phyloP scores from a whole-genome alignment of 2,329 filamentous ascomycete genomes.

The Sarocladium brachiariae region DNA sequence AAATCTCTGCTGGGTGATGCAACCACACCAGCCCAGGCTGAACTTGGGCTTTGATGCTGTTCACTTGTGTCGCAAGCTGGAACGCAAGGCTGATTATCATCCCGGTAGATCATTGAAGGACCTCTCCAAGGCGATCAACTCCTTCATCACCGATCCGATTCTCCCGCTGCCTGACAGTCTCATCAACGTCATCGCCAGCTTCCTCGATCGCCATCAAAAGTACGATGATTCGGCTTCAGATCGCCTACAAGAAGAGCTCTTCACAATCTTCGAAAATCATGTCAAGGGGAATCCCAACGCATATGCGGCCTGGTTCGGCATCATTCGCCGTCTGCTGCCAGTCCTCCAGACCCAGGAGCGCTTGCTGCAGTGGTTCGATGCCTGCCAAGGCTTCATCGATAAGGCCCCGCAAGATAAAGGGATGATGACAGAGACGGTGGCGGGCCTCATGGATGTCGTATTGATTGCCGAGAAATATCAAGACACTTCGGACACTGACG shows the following conservation, averaged over 20 bases:
- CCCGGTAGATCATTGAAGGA: slow-evolving; percentile 50
- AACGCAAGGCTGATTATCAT: slow-evolving; percentile 15
- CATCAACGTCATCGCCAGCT: slow-evolving; percentile 53
- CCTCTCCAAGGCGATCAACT: slow-evolving; percentile 49
- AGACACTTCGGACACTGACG: slow-evolving; percentile 31
- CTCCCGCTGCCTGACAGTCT: slow-evolving; percentile 63
- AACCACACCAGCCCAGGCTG: no score
- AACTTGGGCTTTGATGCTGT: no score
- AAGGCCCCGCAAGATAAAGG: slow-evolving; percentile 51
- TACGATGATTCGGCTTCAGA: slow-evolving; percentile 64
- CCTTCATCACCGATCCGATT: slow-evolving; percentile 39
- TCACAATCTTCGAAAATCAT: slow-evolving; percentile 57
- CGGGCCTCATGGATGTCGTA: slow-evolving; percentile 58
- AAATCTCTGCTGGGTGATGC: slow-evolving; percentile 2
- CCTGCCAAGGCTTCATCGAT: slow-evolving; percentile 28
- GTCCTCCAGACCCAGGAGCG: slow-evolving; percentile 56
- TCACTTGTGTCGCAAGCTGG: slow-evolving; percentile 5
- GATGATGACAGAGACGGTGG: slow-evolving; percentile 56
- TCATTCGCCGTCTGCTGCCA: slow-evolving; percentile 58
- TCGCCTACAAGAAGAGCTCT: slow-evolving; percentile 66
- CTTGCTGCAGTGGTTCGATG: slow-evolving; percentile 66
- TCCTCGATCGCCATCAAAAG: slow-evolving; percentile 60
- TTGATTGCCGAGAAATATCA: slow-evolving; percentile 54
- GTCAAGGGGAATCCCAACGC: slow-evolving; percentile 50
- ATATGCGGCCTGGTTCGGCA: slow-evolving; percentile 60